Base-by-base conservation (phyloP, 1,139 yeast genomes). In the Arxiozyma slooffiae region DNA sequence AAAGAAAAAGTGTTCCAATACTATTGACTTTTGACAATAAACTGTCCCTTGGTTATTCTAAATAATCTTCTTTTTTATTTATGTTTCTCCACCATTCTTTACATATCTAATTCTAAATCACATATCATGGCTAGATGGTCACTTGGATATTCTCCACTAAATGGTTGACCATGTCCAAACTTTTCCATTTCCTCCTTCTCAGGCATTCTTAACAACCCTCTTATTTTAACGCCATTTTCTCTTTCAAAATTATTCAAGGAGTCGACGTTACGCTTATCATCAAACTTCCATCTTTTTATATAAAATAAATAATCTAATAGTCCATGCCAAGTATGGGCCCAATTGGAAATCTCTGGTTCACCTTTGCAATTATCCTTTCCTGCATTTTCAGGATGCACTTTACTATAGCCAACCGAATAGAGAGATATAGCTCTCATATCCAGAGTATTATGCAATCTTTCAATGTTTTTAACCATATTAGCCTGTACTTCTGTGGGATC, bases 261-360 rank as follows among this genome's bases (percentile, higher is more conserved):
- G 49, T 80, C 84, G 5, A 76, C 67, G 18, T 60, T 61, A 0
- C 66, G 60, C 42, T 60, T 62, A 50, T 72, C 70, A 1, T 66
- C 62, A 11, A 55, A 58, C 40, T 71, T 69, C 85, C 86, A 81
- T 0, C 71, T 64, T 26, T 75, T 72, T 4, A 88, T 64, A 3
- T 82, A 73, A 55, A 87, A 84, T 14, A 89, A 80, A 62, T 89
- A 89, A 63, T 89, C 97, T 43, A 89, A 67, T 45, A 88, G 68
- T 0, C 97, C 97, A 55, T 89, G 75, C 95, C 96, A 89, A 0
- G 85, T 67, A 61, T 85, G 85, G 0, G 96, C 96, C 96, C 96
- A 89, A 61, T 89, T 89, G 4, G 96, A 87, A 57, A 87, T 86
- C 48, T 74, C 74, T 0, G 97, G 96, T 62, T 89, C 97, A 46